These are phyloP conservation scores for Cladosporium sp. DNA, from an alignment of 2,329 filamentous ascomycete species.

Conservation along the genomic window DNA sequence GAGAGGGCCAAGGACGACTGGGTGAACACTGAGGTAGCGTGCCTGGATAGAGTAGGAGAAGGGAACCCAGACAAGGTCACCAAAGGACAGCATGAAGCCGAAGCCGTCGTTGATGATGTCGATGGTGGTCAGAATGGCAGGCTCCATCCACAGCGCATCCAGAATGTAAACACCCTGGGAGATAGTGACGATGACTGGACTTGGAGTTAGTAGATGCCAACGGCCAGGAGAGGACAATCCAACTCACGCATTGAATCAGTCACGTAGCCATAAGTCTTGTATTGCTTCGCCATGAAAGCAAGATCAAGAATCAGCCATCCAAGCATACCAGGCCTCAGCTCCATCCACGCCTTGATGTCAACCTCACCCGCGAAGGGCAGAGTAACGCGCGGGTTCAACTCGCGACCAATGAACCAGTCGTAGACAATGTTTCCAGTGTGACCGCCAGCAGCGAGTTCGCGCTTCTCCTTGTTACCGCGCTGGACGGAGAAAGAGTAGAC, in stretches of 20 bases:
- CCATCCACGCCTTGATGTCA: conserved; percentile 86
- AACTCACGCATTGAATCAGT: conserved; percentile 68
- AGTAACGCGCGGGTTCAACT: conserved; percentile 82
- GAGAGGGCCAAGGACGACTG: conserved; percentile 67
- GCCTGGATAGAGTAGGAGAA: conserved; percentile 83
- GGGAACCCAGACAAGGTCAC: conserved; percentile 88
- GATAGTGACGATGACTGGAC: conserved; percentile 61
- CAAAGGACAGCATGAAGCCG: conserved; percentile 91
- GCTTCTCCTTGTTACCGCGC: conserved; percentile 64
- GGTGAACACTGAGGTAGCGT: conserved; percentile 79
- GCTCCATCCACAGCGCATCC: conserved; percentile 82
- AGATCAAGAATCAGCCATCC: conserved; percentile 85
- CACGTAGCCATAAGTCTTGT: conserved; percentile 75
- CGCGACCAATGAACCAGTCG: conserved; percentile 95
- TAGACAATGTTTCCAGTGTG: conserved; percentile 82
- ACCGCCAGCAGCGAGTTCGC: conserved; percentile 78
- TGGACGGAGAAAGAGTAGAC: conserved; percentile 77
- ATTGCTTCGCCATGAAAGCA: conserved; percentile 82
- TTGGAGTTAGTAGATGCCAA: conserved; percentile 12
- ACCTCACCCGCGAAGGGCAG: conserved; percentile 78
- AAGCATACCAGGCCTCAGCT: conserved; percentile 86
- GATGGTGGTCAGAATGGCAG: conserved; percentile 86
- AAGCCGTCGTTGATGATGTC: conserved; percentile 93
- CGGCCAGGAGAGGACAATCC: not conserved
- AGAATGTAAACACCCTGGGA: conserved; percentile 81